Base-by-base conservation (phyloP, 2,329 filamentous ascomycete species). In the Talaromyces sp. region DNA sequence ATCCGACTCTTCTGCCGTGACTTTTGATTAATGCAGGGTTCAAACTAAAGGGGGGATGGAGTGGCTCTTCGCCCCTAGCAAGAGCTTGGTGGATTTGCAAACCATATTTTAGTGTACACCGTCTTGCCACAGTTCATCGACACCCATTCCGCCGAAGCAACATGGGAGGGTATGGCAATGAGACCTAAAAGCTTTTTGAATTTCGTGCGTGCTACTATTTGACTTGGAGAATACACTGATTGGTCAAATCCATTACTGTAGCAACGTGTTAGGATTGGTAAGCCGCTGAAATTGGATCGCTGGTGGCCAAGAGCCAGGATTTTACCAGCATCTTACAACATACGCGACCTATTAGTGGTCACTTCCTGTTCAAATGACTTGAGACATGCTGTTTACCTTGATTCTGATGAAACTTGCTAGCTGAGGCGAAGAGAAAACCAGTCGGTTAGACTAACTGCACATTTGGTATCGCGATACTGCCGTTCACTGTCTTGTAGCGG, bases 1-100 rank as follows among this genome's bases (percentile, higher is more conserved):
- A 41, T 55, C 17, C 33, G 37, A n/a, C 19, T 46, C 33, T 45
- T 45, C 40, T 51, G 24, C 24, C 24, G 24, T 27, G 24, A 27
- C 24, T 27, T 27, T 27, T 27, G 9, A 35, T 4, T 13, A 13
- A 35, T 35, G n/a, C 32, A 13, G 32, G 32, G n/a, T 35, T 4
- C 11, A 11, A 13, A 35, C 32, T 5, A 35, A 35, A 13, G 32
- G 5, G 32, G 32, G 6, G 32, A 11, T 35, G n/a, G n/a, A 35
- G 32, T 35, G n/a, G 32, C 32, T 35, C 32, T 35, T 13, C n/a
- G n/a, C 32, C 32, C 32, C 32, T 35, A 35, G 32, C 32, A 9
- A 35, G 32, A 35, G 32, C 32, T 35, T 35, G 32, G 11, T 35
- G 32, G 11, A 35, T 35, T 35, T 16, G n/a, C 4, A 35, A 35